A percentile compares a stretch with the other conserved stretches of the same genome.
phyloP scores from a whole-genome alignment of 306 rosid species.

The Luffa aegyptiaca region DNA sequence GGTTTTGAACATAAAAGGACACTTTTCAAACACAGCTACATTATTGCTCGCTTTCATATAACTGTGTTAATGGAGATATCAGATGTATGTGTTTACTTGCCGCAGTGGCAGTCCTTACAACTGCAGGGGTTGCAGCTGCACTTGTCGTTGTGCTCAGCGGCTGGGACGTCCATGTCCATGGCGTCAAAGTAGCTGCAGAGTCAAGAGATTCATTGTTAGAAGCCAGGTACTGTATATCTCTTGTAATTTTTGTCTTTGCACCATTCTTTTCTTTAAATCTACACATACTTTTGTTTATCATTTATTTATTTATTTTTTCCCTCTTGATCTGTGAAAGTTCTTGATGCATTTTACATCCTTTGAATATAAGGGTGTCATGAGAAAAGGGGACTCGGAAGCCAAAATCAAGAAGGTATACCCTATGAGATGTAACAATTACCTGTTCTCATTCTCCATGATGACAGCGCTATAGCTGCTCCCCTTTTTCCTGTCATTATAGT shows the following conservation, averaged over 20 bases:
- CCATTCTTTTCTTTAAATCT: neutral
- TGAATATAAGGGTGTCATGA: neutral
- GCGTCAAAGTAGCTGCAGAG: slow-evolving; percentile 43
- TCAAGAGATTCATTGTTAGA: neutral
- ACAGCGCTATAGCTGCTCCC: slow-evolving; percentile 44
- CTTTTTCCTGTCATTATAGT: slow-evolving; percentile 50
- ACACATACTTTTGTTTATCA: neutral
- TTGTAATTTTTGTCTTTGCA: neutral
- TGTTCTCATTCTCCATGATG: slow-evolving; percentile 47
- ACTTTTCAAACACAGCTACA: slow-evolving; percentile 14
- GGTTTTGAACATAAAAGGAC: slow-evolving; percentile 21
- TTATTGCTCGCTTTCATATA: slow-evolving; percentile 19
- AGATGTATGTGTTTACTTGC: slow-evolving; percentile 21
- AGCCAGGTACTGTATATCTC: neutral
- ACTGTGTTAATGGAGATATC: neutral
- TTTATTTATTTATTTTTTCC: neutral
- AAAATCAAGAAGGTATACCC: neutral
- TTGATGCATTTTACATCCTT: neutral
- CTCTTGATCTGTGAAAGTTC: neutral
- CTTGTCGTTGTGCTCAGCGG: slow-evolving; percentile 51
- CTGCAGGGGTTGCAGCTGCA: slow-evolving; percentile 79
- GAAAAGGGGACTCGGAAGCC: neutral
- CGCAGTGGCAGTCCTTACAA: slow-evolving; percentile 52
- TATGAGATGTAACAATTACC: slow-evolving; percentile 22
- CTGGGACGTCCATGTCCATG: slow-evolving; percentile 38